phyloP scores from a whole-genome alignment of 371 early-diverging fungal species.

The Dichotomocladium elegans region DNA sequence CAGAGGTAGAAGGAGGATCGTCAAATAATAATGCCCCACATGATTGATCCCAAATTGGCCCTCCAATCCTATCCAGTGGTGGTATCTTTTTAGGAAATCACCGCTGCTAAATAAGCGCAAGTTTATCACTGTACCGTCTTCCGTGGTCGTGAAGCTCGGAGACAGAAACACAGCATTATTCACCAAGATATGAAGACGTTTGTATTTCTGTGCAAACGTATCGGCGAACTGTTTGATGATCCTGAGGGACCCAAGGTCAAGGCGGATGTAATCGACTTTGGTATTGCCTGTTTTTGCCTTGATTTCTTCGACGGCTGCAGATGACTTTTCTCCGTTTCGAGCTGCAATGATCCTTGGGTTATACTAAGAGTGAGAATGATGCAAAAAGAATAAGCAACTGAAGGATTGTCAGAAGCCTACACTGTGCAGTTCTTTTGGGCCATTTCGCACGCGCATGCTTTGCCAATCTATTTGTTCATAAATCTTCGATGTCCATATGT shows the following conservation, averaged over 20 bases:
- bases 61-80: slow-evolving; percentile 22
- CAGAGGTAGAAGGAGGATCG: slow-evolving; percentile 58
- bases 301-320: slow-evolving; percentile 47
- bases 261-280: slow-evolving; percentile 45
- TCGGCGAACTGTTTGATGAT: slow-evolving; percentile 54
- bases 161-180: slow-evolving; percentile 74
- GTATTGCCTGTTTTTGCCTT: slow-evolving; percentile 48
- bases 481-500: slow-evolving; percentile 5
- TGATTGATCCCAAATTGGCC: slow-evolving; percentile 60
- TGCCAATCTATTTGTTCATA: slow-evolving; percentile 49
- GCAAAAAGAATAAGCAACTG: neutral
- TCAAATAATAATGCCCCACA: slow-evolving; percentile 72
- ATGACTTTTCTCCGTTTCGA: slow-evolving; percentile 42
- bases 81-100: neutral
- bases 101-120: neutral
- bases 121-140: slow-evolving; percentile 47
- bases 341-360: slow-evolving; percentile 48
- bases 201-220: slow-evolving; percentile 36
- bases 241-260: slow-evolving; percentile 57
- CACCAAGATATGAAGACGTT: slow-evolving; percentile 59
- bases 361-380: neutral
- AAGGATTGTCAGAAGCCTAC: slow-evolving; percentile 14
- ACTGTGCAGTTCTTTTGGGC: slow-evolving; percentile 58
- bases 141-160: slow-evolving; percentile 54
- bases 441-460: slow-evolving; percentile 52